Percentiles rank a stretch among this genome's conserved stretches.
These are phyloP conservation scores for Musa balbisiana DNA, from an alignment of 202 grass and related monocot genomes.

Conservation along the genomic window DNA sequence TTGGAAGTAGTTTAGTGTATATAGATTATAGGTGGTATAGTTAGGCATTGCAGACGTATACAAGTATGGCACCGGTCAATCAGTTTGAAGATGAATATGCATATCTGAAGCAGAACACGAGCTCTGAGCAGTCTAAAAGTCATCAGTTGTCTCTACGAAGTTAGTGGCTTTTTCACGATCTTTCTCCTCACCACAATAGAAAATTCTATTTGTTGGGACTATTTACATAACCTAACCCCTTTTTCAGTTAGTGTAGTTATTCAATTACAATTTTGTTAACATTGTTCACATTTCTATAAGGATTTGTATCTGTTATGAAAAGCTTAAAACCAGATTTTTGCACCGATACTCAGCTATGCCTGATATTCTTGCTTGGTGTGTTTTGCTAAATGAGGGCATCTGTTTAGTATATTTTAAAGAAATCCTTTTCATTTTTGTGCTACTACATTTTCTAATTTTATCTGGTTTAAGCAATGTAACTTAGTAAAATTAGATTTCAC, in stretches of 20 bases:
- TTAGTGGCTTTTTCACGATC: conserved; percentile 18
- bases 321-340: neutral
- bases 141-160: conserved; percentile 17
- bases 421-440: neutral
- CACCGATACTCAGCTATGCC: neutral
- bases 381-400: too few relatives aligned
- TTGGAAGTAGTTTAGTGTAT: conserved; percentile 27
- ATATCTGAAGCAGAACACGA: conserved; percentile 31
- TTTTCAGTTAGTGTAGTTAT: too few relatives aligned
- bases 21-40: conserved; percentile 23
- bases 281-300: too few relatives aligned
- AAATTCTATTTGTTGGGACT: neutral
- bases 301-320: neutral
- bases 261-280: too few relatives aligned
- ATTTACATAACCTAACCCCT: too few relatives aligned
- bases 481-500: too few relatives aligned
- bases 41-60: conserved; percentile 21
- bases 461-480: neutral
- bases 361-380: too few relatives aligned
- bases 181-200: neutral
- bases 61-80: conserved; percentile 39
- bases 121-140: conserved; percentile 39
- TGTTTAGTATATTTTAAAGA: too few relatives aligned
- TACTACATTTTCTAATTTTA: neutral
- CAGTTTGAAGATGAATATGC: conserved; percentile 32